Conservation (phyloP, 345 rosid species). For the Bruguiera sexangula region DNA sequence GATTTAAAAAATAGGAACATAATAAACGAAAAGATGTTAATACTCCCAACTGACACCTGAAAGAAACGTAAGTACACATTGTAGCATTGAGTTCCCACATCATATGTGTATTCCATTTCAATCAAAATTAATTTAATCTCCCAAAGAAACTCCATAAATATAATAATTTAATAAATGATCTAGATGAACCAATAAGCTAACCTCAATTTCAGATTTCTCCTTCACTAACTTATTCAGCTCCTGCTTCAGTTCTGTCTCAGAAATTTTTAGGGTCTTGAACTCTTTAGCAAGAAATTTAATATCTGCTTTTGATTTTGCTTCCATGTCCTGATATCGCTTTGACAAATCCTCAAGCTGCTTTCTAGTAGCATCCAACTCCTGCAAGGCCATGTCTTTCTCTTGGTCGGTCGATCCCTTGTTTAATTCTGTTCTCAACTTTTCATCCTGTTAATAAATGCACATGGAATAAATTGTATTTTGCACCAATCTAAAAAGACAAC, state of each 20-base stretch:
- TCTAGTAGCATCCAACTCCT: constrained; percentile 67
- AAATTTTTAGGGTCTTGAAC: constrained; percentile 77
- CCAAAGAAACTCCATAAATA: too few relatives aligned
- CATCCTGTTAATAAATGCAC: constrained; percentile 48
- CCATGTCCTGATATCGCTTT: constrained; percentile 67
- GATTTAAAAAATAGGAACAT: background rate
- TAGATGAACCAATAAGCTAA: constrained; percentile 24
- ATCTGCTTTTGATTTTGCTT: constrained; percentile 91
- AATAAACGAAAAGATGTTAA: background rate
- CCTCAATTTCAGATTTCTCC: constrained; percentile 75
- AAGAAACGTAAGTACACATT: too few relatives aligned
- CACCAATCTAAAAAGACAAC: background rate
- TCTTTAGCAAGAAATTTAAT: constrained; percentile 91
- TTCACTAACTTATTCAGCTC: constrained; percentile 51
- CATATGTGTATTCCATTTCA: too few relatives aligned
- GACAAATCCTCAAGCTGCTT: constrained; percentile 63
- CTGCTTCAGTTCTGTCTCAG: constrained; percentile 63
- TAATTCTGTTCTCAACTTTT: constrained; percentile 35
- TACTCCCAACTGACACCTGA: too few relatives aligned
- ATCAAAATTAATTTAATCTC: too few relatives aligned
- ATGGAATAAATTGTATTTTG: background rate
- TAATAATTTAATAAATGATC: background rate
- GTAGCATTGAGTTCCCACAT: too few relatives aligned
- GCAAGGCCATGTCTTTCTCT: constrained; percentile 38
- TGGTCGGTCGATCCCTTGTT: constrained; percentile 33